Base-by-base conservation (phyloP, 2,329 filamentous ascomycete genomes). In the Hypoxylon sp. region DNA sequence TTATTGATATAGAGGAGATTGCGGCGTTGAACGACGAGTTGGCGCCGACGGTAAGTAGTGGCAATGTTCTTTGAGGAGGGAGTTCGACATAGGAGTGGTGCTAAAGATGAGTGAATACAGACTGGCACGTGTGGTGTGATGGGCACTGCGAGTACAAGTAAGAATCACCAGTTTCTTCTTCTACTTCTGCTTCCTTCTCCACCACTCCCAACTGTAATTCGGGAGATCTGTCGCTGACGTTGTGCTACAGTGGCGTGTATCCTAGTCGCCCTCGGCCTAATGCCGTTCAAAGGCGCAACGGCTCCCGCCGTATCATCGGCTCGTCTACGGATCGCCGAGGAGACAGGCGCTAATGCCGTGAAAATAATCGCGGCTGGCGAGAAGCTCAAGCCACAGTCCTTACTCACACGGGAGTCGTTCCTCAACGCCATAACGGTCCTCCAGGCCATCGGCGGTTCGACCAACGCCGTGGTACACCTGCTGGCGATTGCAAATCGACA, bases 51-150 rank as follows among this genome's bases (percentile, higher is more conserved):
- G 87, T 88, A 72, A 68, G 82, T 71, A 7, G 7, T 11, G 8
- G 6, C 15, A 28, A 22, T 28, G 13, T 54, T 39, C 13, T 19
- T 32, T 20, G 28, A 19, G n/a, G 19, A 17, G 5, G 3, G 19
- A 10, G n/a, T 22, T 59, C n/a, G n/a, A n/a, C n/a, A n/a, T n/a
- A n/a, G n/a, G n/a, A n/a, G n/a, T n/a, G n/a, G n/a, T n/a, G 54
- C 61, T 64, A 43, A 69, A 13, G 11, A 60, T 41, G 17, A 51
- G 49, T 41, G 15, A 3, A 28, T 43, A 47, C 52, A 83, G 81
- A 87, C 88, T 1, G 93, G 93, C 28, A 93, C 92, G 0, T 97
- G 93, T 68, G 92, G 92, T 48, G 93, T 94, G 17, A 97, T 97
- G 93, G 95, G 92, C 67, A 97, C 93, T 0, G 93, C 93, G 6